A percentile compares a stretch with the other conserved stretches of the same genome.
phyloP scores from a whole-genome alignment of 768 basidiomycete species.

The Ephemerocybe angulata region DNA sequence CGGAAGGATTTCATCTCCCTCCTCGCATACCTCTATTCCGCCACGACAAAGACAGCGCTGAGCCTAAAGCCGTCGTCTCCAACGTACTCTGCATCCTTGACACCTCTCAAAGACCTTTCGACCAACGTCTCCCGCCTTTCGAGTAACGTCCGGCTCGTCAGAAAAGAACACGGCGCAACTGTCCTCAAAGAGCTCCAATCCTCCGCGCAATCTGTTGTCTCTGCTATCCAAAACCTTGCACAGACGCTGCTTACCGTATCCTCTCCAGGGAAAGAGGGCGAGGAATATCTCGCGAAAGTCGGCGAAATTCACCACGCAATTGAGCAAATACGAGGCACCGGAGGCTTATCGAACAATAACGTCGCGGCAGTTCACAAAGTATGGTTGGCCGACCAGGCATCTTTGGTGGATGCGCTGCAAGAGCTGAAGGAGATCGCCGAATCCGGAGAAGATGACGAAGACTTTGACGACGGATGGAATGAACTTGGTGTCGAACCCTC shows the following conservation, averaged over 20 bases:
- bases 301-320: constrained; percentile 63
- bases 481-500: constrained; percentile 53
- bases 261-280: constrained; percentile 11
- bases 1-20: constrained; percentile 56
- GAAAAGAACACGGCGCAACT: constrained; percentile 41
- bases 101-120: constrained; percentile 52
- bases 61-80: constrained; percentile 57
- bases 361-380: constrained; percentile 50
- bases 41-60: constrained; percentile 60
- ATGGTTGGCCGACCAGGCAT: constrained; percentile 50
- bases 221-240: constrained; percentile 40
- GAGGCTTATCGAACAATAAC: constrained; percentile 56
- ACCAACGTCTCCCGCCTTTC: constrained; percentile 46
- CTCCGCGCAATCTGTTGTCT: constrained; percentile 40
- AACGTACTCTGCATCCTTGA: constrained; percentile 45
- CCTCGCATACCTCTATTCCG: constrained; percentile 52
- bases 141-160: constrained; percentile 48
- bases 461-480: constrained; percentile 58
- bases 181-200: constrained; percentile 41
- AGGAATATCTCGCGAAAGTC: constrained; percentile 54
- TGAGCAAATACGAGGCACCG: constrained; percentile 40
- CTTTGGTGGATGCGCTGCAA: constrained; percentile 56
- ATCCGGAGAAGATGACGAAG: constrained; percentile 29
- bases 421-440: constrained; percentile 58
- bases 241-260: constrained; percentile 37